These are phyloP conservation scores for Thermothelomyces thermophilus DNA, from an alignment of 2,329 filamentous ascomycete species.

Conservation along the genomic window DNA sequence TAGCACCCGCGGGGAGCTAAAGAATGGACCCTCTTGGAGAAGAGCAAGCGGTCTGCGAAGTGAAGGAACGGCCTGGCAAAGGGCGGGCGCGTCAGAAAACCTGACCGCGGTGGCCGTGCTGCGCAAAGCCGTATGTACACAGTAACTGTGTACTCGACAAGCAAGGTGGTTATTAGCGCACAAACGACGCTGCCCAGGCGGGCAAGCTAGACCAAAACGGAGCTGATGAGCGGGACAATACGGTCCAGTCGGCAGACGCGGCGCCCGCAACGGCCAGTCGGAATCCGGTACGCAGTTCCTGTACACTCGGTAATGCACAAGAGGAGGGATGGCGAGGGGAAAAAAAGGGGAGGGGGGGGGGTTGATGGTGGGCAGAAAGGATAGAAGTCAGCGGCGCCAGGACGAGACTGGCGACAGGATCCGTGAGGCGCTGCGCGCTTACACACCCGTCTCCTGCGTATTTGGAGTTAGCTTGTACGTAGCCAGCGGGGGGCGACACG, in stretches of 20 bases:
- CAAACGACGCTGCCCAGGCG: too few species aligned
- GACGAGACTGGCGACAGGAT: slow-evolving; percentile 7
- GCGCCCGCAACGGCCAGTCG: slow-evolving; percentile 10
- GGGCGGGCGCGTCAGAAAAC: slow-evolving; percentile 19
- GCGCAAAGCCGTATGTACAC: slow-evolving; percentile 11
- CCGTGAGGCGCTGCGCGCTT: slow-evolving; percentile 14
- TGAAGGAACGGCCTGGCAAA: neutral
- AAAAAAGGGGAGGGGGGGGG: too few species aligned
- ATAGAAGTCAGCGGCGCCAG: slow-evolving; percentile 8
- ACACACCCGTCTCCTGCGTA: slow-evolving; percentile 9
- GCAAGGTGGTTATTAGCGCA: too few species aligned
- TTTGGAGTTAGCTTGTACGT: too few species aligned
- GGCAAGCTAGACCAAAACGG: slow-evolving; percentile 7
- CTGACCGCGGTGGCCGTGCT: slow-evolving; percentile 13
- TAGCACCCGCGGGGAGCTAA: slow-evolving; percentile 20
- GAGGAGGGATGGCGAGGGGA: neutral
- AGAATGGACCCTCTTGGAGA: slow-evolving; percentile 9
- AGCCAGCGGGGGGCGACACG: slow-evolving; percentile 3
- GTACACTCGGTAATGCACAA: too few species aligned
- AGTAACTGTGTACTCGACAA: neutral
- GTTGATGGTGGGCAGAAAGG: neutral
- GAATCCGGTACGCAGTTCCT: neutral
- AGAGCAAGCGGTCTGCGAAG: slow-evolving; percentile 14
- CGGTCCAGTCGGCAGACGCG: slow-evolving; percentile 12
- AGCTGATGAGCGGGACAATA: slow-evolving; percentile 5